phyloP scores from a whole-genome alignment of 805 yeast genomes.

The Ogataea nonfermentans region DNA sequence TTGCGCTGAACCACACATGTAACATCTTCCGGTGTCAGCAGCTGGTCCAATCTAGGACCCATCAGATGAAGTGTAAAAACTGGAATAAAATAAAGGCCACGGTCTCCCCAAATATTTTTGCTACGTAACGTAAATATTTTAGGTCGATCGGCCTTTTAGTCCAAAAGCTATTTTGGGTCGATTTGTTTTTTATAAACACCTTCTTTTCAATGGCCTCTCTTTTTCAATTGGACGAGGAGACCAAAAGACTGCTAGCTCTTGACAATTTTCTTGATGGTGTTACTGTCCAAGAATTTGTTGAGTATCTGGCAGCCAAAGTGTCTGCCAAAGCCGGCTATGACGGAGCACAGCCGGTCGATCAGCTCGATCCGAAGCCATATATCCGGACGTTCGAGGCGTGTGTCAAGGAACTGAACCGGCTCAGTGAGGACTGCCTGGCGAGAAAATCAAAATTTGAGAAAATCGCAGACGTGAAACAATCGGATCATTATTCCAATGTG shows the following conservation, averaged over 20 bases:
- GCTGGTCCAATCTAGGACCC: conserved; percentile 8
- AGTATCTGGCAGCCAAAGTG: conserved; percentile 62
- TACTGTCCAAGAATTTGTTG: conserved; percentile 77
- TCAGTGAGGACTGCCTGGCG: conserved; percentile 54
- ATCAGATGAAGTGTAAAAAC: neutral
- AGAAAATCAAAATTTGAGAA: conserved; percentile 51
- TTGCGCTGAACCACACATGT: neutral
- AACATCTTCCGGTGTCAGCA: conserved; percentile 7
- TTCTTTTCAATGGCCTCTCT: conserved; percentile 20
- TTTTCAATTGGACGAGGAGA: conserved; percentile 53
- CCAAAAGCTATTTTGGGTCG: neutral
- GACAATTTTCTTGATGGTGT: conserved; percentile 68
- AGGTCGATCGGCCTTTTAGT: neutral
- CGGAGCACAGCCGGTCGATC: conserved; percentile 49
- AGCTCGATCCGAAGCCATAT: conserved; percentile 89
- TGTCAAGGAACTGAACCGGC: conserved; percentile 61
- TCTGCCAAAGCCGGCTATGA: conserved; percentile 42
- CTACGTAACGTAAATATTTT: conserved; percentile 1
- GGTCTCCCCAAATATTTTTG: conserved; percentile 1
- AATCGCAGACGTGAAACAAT: conserved; percentile 59
- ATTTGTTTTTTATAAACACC: neutral
- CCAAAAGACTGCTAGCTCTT: conserved; percentile 51
- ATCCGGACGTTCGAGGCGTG: conserved; percentile 91
- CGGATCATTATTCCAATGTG: conserved; percentile 66
- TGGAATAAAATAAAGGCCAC: neutral